Conservation (phyloP, 441 rosid genomes). For the Theobroma grandiflorum region DNA sequence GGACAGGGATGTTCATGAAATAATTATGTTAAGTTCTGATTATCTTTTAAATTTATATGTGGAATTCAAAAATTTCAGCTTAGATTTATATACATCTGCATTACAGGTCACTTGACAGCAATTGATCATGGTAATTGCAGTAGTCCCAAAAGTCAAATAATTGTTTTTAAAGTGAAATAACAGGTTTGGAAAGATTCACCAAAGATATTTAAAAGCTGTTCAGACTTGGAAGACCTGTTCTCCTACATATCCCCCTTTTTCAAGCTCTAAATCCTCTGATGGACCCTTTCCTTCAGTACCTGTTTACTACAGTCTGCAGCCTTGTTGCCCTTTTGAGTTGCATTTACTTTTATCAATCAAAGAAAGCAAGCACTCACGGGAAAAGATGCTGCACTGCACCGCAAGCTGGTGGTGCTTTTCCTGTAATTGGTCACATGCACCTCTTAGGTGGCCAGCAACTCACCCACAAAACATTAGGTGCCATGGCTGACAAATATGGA, state of each 20-base stretch:
- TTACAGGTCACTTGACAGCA: no score
- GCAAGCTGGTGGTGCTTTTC: slow-evolving; percentile 41
- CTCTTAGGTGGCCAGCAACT: slow-evolving; percentile 28
- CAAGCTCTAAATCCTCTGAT: slow-evolving; percentile 13
- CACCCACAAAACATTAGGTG: slow-evolving; percentile 31
- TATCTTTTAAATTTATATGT: no score
- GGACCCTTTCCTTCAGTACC: slow-evolving; percentile 32
- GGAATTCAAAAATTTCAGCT: no score
- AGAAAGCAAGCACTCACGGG: not conserved
- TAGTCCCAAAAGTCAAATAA: not conserved
- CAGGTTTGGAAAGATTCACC: not conserved
- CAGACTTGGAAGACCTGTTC: not conserved
- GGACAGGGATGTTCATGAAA: no score
- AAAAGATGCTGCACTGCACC: slow-evolving; percentile 28
- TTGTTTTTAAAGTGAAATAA: not conserved
- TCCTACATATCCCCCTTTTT: not conserved
- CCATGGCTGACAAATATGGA: slow-evolving; percentile 46
- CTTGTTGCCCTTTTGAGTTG: slow-evolving; percentile 24
- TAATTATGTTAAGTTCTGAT: no score
- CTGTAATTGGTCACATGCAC: slow-evolving; percentile 50
- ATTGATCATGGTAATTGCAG: no score
- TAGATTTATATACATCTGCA: no score
- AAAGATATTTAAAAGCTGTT: not conserved
- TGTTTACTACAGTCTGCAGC: slow-evolving; percentile 19
- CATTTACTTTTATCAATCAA: slow-evolving; percentile 30